Base-by-base conservation (phyloP, 1,284 basidiomycete species). In the Ceratobasidium sp. region DNA sequence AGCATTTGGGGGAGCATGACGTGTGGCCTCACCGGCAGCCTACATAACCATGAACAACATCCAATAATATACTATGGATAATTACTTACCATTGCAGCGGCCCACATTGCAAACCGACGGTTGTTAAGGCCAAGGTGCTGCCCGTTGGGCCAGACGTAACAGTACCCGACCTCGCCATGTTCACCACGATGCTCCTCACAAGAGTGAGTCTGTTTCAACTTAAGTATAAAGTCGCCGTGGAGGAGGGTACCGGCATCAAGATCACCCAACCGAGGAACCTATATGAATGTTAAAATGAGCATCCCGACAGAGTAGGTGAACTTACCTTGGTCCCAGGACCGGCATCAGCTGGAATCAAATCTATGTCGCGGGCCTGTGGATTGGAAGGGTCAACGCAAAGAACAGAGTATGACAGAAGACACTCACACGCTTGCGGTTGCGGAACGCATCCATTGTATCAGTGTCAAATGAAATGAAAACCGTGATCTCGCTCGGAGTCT, bases 171-270 rank as follows among this genome's bases (percentile, higher is more conserved):
- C 28, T 82, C 81, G 28, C 82, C 81, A 78, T 82, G 79, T 76
- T 83, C 81, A 15, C 81, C 81, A 23, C 59, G 66, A 67, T 84
- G 83, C 17, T 73, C 66, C 7, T 79, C 52, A 67, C 82, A 84
- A 26, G 48, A 52, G 79, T 80, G 83, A 48, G 80, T 78, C 62
- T 79, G 52, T 79, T 83, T 83, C 52, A 83, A 78, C 75, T 81
- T 67, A 0, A 81, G 40, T 26, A 83, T 80, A 33, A 80, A 61
- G 26, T 54, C n/a, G 64, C 38, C 70, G 28, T 44, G 79, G 78
- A 79, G 75, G 42, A 23, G 59, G 17, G 59, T 44, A 9, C 17
- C 62, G 23, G 69, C 40, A 52, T 42, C 46, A 23, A 71, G 69
- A 38, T 26, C 20, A 15, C 69, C 78, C 20, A 73, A 12, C 23